These are phyloP conservation scores for Debaryomyces sp. DNA, from an alignment of 1,139 yeast genomes.

Conservation along the genomic window DNA sequence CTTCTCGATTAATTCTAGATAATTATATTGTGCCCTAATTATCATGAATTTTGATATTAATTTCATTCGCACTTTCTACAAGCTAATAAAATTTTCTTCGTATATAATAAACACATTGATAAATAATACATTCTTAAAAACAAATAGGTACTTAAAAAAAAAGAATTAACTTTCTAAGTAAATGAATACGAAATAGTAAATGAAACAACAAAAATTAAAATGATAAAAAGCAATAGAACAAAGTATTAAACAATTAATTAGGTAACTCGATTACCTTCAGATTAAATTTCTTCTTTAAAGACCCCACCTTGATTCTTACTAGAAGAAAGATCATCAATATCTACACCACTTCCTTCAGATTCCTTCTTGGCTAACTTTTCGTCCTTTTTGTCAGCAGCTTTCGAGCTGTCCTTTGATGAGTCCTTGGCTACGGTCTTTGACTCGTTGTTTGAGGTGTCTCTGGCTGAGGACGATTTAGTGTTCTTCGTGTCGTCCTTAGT, in stretches of 20 bases:
- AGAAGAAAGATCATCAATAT: conserved; percentile 36
- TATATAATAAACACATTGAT: conserved; percentile 5
- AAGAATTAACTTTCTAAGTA: not conserved
- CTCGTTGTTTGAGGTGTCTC: not conserved
- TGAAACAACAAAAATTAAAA: conserved; percentile 1
- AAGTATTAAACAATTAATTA: not conserved
- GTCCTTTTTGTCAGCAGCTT: conserved; percentile 11
- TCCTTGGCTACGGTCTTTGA: conserved; percentile 8
- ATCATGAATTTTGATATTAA: not conserved
- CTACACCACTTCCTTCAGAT: conserved; percentile 22
- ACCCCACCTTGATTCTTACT: conserved; percentile 38
- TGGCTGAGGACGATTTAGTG: not conserved
- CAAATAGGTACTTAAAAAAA: not conserved
- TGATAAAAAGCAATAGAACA: not conserved
- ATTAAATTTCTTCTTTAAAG: conserved; percentile 47
- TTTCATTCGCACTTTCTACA: not conserved
- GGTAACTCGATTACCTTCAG: not conserved
- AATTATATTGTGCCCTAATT: not conserved
- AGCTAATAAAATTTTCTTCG: conserved; percentile 1
- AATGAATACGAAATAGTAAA: not conserved
- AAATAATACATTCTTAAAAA: conserved; percentile 5
- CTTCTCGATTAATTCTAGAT: not conserved
- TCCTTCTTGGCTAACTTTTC: not conserved
- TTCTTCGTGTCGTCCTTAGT: conserved; percentile 2
- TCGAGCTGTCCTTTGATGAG: conserved; percentile 7